Evolutionary conservation across 768 basidiomycete genomes (phyloP).

Genomic region (Leccinum uliginosum): DNA sequence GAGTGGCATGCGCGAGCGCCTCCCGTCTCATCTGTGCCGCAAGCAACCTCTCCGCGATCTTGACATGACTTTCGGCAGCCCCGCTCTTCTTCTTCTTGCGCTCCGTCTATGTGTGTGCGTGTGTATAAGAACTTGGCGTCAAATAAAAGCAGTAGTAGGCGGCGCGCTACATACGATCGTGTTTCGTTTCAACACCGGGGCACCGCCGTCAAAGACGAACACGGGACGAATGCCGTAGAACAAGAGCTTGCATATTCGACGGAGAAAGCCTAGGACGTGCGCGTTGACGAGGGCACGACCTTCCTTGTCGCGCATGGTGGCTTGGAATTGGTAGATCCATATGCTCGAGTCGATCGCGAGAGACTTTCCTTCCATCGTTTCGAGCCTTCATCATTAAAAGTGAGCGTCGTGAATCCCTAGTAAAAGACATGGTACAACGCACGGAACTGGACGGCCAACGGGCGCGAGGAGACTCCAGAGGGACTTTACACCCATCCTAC

Average conservation of each 20-base stretch:
- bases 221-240: slow-evolving; percentile 99
- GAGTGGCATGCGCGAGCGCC: slow-evolving; percentile 69
- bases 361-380: slow-evolving; percentile 90
- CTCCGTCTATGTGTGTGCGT: slow-evolving; percentile 56
- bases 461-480: slow-evolving; percentile 90
- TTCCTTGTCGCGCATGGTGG: slow-evolving; percentile 98
- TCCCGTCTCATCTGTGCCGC: slow-evolving; percentile 91
- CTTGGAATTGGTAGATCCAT: slow-evolving; percentile 99
- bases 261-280: slow-evolving; percentile 85
- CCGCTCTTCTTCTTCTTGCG: slow-evolving; percentile 89
- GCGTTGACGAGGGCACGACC: slow-evolving; percentile 88
- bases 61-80: slow-evolving; percentile 79
- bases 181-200: slow-evolving; percentile 80
- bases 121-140: not conserved
- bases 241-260: slow-evolving; percentile 89
- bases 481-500: slow-evolving; percentile 90
- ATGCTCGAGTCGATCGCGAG: slow-evolving; percentile 99
- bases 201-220: slow-evolving; percentile 98
- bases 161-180: slow-evolving; percentile 65
- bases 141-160: not conserved
- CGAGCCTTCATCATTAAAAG: slow-evolving; percentile 52
- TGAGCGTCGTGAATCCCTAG: slow-evolving; percentile 3
- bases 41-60: slow-evolving; percentile 86
- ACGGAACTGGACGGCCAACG: slow-evolving; percentile 94
- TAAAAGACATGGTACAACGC: slow-evolving; percentile 25